Base-by-base conservation (phyloP, 2,329 filamentous ascomycete genomes). In the Phyllosticta citrichinensis region DNA sequence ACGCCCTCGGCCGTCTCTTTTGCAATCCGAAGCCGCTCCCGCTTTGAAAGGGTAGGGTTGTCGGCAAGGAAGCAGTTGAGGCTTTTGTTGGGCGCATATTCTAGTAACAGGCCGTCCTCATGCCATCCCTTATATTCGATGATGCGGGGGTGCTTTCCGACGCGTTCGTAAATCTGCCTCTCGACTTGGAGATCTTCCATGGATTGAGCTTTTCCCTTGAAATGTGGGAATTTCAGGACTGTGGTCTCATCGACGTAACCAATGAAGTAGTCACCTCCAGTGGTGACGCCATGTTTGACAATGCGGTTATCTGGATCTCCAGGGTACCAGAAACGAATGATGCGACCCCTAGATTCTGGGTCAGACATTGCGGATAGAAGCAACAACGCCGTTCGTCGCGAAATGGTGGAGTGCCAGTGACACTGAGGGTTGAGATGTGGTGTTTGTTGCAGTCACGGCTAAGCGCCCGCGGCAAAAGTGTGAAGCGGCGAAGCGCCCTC, bases 51-150 rank as follows among this genome's bases (percentile, higher is more conserved):
- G 24, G 24, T 51, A 6, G 57, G 55, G 52, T 20, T 56, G 53
- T 40, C 33, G 33, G 4, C 8, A 5, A 65, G 63, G 54, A 64
- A 64, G 58, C 58, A 51, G n/a, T 64, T 30, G 20, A 65, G 56
- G 61, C 57, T 57, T 30, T 58, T 56, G 62, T 64, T 64, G 58
- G 56, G 64, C 52, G 61, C 61, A 63, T 58, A 64, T 54, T 65
- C 63, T 17, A 65, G 63, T 14, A 64, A 51, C 55, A 64, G 56
- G 12, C 54, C 54, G 57, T 63, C 54, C 25, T 22, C 3, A 22
- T 14, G 58, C 52, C 59, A 55, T 14, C 63, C 63, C 54, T 63
- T 65, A 17, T 51, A 60, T 30, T 64, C 53, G 33, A 64, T 52
- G 52, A 65, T 65, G 54, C 62, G 62, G 54, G 64, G 59, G 59